Percentiles rank a stretch among this genome's conserved stretches.
phyloP scores from a whole-genome alignment of 2,329 filamentous ascomycete species.

The Trichoderma brevicompactum region DNA sequence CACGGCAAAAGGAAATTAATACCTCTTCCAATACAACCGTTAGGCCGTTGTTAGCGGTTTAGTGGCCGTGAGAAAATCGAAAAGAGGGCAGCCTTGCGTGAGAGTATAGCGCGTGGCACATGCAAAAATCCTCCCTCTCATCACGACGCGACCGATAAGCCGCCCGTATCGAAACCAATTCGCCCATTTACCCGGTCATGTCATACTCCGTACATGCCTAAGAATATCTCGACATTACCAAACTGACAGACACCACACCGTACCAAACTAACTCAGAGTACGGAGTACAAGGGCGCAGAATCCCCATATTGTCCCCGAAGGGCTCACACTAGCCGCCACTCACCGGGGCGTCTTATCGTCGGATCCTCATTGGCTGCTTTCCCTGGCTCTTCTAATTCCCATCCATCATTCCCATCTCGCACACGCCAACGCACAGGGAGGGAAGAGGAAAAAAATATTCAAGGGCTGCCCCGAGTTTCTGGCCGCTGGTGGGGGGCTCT shows the following conservation, averaged over 20 bases:
- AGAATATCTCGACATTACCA: neutral
- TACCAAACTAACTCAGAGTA: conserved; percentile 2
- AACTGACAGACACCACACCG: neutral
- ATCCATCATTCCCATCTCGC: conserved; percentile 1
- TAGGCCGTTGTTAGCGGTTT: neutral
- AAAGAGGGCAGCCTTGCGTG: neutral
- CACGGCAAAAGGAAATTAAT: conserved; percentile 16
- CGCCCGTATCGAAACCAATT: conserved; percentile 1
- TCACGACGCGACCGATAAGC: too few species aligned
- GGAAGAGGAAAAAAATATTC: neutral
- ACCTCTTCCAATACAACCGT: conserved; percentile 6
- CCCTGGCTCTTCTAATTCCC: conserved; percentile 15
- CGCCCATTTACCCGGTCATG: neutral
- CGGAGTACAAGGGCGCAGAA: conserved; percentile 15
- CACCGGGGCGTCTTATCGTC: conserved; percentile 24
- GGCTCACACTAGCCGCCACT: conserved; percentile 27
- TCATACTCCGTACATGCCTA: neutral
- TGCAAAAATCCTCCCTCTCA: conserved; percentile 4
- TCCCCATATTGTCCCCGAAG: conserved; percentile 3
- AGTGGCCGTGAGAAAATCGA: neutral
- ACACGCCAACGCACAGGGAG: conserved; percentile 5
- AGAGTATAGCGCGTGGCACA: conserved; percentile 10
- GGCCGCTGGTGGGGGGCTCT: conserved; percentile 23
- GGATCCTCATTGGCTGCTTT: conserved; percentile 11
- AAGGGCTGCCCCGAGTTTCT: conserved; percentile 21